Base-by-base conservation (phyloP, 768 basidiomycete genomes). In the Candolleomyces efflorescens region DNA sequence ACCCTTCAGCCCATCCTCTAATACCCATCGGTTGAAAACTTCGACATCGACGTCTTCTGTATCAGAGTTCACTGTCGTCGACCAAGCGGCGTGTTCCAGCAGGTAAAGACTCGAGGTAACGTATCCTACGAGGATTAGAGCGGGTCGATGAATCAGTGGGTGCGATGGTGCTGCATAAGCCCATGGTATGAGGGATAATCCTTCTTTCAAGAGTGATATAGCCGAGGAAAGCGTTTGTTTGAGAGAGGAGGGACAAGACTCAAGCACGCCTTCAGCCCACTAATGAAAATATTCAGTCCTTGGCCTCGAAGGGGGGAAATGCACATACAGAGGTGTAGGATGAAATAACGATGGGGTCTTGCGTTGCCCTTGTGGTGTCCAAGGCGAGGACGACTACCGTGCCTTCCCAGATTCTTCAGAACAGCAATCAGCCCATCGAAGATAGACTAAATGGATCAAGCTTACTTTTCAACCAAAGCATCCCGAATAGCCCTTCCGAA, bases 401-500 rank as follows among this genome's bases (percentile, higher is more conserved):
- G 0, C 88, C 89, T 69, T 92, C 90, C 89, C 90, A 92, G 43
- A 92, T 90, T 63, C 79, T 80, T 48, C n/a, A 3, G 13, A 39
- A 51, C 10, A 38, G 44, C 4, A 48, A 61, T 18, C 62, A 32
- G 7, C 1, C 7, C 57, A 24, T 46, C 6, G 5, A 6, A 32
- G 41, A 3, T 18, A 44, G 37, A 10, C 26, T 24, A 38, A 20
- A n/a, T 12, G 13, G 41, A 32, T 27, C 20, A 24, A 13, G 63
- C 69, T 12, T 60, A 79, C 79, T 85, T 87, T 71, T 92, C 90
- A 12, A 91, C 90, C 7, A 87, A 66, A 2, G 77, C 76, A 71
- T 92, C 90, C 3, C 85, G 73, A 26, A 92, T 86, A 13, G 81
- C 77, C 74, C 83, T 74, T 9, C 84, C 87, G 49, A 92, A 82